Conservation (phyloP, 1,284 basidiomycete genomes). For the Malassezia obtusa region DNA sequence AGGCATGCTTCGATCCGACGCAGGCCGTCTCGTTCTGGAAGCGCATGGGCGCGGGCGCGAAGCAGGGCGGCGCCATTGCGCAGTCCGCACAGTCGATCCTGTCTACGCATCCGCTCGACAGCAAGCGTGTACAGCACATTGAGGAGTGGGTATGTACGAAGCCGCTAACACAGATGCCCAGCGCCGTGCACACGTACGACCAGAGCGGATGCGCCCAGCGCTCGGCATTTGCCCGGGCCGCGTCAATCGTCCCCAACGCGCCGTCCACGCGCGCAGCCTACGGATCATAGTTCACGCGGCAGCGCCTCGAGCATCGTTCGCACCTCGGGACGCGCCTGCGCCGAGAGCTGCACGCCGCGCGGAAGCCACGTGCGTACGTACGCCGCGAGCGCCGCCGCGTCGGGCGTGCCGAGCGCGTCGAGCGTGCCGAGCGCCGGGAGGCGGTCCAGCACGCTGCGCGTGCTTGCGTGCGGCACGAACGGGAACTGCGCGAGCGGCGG, state of each 20-base stretch:
- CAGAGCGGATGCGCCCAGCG: background rate
- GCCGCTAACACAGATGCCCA: background rate
- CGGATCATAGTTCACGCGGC: background rate
- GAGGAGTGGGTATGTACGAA: constrained; percentile 23
- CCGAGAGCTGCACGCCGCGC: constrained; percentile 21
- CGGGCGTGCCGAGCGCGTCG: background rate
- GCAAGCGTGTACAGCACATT: constrained; percentile 30
- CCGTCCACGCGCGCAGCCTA: background rate
- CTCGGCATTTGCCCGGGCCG: background rate
- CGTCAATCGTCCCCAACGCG: background rate
- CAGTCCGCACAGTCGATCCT: constrained; percentile 23
- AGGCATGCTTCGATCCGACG: constrained; percentile 69
- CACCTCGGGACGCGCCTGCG: constrained; percentile 18
- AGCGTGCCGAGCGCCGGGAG: constrained; percentile 1
- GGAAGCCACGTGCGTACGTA: constrained; percentile 13
- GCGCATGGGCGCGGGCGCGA: constrained; percentile 26
- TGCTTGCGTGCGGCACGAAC: constrained; percentile 17
- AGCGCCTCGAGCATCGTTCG: background rate
- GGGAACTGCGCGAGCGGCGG: constrained; percentile 26
- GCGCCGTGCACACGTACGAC: background rate
- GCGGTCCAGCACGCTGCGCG: background rate
- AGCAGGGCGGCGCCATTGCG: constrained; percentile 10
- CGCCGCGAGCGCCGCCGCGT: background rate
- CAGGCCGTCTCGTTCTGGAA: constrained; percentile 52
- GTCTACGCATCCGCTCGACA: constrained; percentile 34